Evolutionary conservation across 2,329 filamentous ascomycete genomes (phyloP), one percentile per base, ranked within the genome.

Genomic region (Ustulina deusta): DNA sequence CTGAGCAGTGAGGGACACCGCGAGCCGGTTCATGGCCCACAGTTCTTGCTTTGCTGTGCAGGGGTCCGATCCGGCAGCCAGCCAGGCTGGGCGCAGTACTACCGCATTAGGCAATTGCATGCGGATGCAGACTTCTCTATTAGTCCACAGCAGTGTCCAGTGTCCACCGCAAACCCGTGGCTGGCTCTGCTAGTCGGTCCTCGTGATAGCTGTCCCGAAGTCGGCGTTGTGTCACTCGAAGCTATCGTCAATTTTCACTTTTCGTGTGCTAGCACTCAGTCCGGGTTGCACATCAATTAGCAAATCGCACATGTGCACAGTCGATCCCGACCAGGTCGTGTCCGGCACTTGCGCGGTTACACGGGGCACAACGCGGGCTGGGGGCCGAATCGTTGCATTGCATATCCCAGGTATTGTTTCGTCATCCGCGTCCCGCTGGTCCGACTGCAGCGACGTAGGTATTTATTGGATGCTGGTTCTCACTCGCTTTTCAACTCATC

Each of bases 31-130:
- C 57, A 36, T 56, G 20, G 52, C 49, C 54, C 36, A 52, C 49
- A 25, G 49, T 15, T 15, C 49, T 52, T 34, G 49, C 49, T 20
- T 17, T 34, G 27, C 15, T 52, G 49, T 6, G 27, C 54, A 56
- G 36, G 36, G 36, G 13, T 27, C 44, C 42, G 4, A 17, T n/a
- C 46, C n/a, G 36, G 48, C 42, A 54, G 32, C 38, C 29, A 15
- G 25, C 20, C 17, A 32, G 54, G 3, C 9, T 25, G 20, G 40
- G 58, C 13, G 11, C 20, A 2, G n/a, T 13, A 11, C 59, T 70
- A 27, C 67, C 60, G 34, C 32, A 46, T 63, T 60, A 52, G 69
- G 69, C 64, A 71, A 64, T 49, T 65, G 15, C 46, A 70, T 56
- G 64, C 67, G 64, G 48, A 22, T 51, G 61, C 54, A 63, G 57